These are phyloP conservation scores for Ensete glaucum DNA, from an alignment of 176 grass and related monocot genomes.

Conservation along the genomic window DNA sequence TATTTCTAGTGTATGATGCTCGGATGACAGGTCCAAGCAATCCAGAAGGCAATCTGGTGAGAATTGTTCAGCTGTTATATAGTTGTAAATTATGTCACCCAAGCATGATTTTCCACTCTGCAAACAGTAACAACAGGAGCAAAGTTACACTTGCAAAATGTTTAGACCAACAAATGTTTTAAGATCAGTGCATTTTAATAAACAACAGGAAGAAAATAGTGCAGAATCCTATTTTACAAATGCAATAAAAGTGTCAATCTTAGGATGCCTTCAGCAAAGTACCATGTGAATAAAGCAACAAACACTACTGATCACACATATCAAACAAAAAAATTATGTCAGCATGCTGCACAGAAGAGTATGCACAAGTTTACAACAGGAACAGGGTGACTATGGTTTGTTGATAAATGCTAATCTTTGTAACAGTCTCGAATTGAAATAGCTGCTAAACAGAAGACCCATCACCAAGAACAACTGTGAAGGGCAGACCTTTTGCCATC, in stretches of 20 bases:
- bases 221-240: too few species aligned
- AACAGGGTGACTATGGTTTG: too few species aligned
- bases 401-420: too few species aligned
- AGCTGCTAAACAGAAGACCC: too few species aligned
- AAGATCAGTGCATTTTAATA: too few species aligned
- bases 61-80: conserved; percentile 91
- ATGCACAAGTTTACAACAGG: not conserved
- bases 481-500: too few species aligned
- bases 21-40: conserved; percentile 91
- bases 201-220: too few species aligned
- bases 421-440: too few species aligned
- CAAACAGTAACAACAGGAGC: conserved; percentile 9
- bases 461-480: too few species aligned
- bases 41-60: conserved; percentile 91
- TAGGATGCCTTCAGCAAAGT: too few species aligned
- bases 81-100: conserved; percentile 88
- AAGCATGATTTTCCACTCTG: conserved; percentile 94
- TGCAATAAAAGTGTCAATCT: too few species aligned
- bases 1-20: conserved; percentile 88
- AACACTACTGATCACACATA: not conserved
- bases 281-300: not conserved
- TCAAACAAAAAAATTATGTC: not conserved
- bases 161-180: too few species aligned
- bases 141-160: not conserved
- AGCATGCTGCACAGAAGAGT: not conserved